Percentiles rank a stretch among this genome's conserved stretches.
These are phyloP conservation scores for Rhodotorula paludigena DNA, from an alignment of 768 basidiomycete species.

Conservation along the genomic window DNA sequence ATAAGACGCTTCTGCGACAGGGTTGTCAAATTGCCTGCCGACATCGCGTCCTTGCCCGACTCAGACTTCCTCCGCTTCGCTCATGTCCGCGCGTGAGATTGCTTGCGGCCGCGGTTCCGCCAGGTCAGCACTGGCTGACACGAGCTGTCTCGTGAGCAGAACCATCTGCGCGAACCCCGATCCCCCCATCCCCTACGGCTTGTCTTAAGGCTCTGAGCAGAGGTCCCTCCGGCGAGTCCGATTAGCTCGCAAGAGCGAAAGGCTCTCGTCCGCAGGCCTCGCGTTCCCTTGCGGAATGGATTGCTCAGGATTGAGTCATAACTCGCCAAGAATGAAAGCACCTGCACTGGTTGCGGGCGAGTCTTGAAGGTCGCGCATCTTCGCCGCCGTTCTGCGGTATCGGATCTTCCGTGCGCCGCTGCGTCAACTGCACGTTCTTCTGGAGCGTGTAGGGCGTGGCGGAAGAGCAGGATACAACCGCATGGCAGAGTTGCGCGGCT, in stretches of 20 bases:
- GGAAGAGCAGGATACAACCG: not conserved
- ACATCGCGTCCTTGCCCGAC: no score
- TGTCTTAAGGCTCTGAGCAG: conserved; percentile 27
- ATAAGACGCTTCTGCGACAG: no score
- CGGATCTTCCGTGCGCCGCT: not conserved
- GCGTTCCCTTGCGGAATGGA: conserved; percentile 9
- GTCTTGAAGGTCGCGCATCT: not conserved
- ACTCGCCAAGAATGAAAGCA: not conserved
- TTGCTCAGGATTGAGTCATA: conserved; percentile 32
- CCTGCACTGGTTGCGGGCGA: no score
- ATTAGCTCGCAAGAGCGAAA: not conserved
- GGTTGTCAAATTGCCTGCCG: no score
- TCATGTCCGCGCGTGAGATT: no score
- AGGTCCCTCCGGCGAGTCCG: conserved; percentile 1
- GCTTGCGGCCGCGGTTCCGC: no score
- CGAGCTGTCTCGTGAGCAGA: not conserved
- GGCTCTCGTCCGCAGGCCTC: not conserved
- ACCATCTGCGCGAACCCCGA: not conserved
- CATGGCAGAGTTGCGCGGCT: not conserved
- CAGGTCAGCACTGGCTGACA: no score
- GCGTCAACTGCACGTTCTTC: conserved; percentile 8
- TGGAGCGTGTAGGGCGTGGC: conserved; percentile 7
- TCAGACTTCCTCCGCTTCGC: no score
- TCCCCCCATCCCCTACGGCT: not conserved
- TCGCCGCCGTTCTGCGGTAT: not conserved